Evolutionary conservation across 768 basidiomycete species (phyloP), one percentile per base, ranked within the genome.

Genomic region (Trametes punicea): DNA sequence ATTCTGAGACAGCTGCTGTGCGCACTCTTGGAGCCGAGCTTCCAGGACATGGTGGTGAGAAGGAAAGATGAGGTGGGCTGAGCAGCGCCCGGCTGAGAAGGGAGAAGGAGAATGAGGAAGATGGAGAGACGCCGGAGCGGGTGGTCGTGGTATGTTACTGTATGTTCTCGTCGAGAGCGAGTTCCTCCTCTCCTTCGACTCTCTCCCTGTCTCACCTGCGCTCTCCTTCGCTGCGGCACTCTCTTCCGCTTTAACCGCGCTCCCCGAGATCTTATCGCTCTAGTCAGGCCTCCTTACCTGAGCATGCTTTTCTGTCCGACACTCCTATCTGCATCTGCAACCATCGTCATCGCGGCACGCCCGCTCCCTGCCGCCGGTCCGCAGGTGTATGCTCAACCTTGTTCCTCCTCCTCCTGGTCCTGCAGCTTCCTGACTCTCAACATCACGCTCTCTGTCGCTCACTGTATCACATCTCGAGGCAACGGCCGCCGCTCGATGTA

Each of bases 1-100:
- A 15, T 27, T 7, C 34, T 40, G 27, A 8, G 15, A 15, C n/a
- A 46, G 47, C 11, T 6, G 8, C 7, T 2, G 6, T 13, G 62
- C 65, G 58, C 39, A 69, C 67, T 69, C 60, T 69, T 69, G 40
- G 63, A 64, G 50, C 68, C 64, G 33, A 69, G 64, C 46, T 67
- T 69, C 66, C 63, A 64, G 57, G 63, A 64, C 63, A 64, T 64
- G 60, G 55, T 64, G 34, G 36, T 30, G 26, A 11, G 33, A 40
- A 13, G 53, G 29, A 39, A 21, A 18, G 51, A 33, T 21, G 31
- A 18, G 31, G 31, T 26, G 36, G 44, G 36, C 23, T 13, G n/a
- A 33, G 34, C 29, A 31, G 48, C 40, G 45, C 29, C 27, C 26
- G 44, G 46, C 38, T 39, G 38, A 11, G 54, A 27, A n/a, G 27